These are phyloP conservation scores for Phyllosticta ampelicida DNA, from an alignment of 2,329 filamentous ascomycete genomes.

Conservation along the genomic window DNA sequence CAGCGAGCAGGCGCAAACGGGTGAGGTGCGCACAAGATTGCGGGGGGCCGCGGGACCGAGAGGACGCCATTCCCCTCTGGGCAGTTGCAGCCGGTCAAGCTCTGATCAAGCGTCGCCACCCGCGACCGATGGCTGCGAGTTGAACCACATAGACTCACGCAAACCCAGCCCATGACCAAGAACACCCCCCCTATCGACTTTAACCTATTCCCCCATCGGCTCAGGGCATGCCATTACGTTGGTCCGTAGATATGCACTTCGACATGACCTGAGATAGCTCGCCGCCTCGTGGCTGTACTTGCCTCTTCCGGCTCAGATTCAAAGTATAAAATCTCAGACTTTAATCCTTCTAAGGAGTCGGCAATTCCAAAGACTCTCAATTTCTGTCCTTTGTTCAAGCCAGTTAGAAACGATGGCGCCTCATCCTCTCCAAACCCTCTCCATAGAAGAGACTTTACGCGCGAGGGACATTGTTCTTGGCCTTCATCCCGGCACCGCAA, in stretches of 20 bases:
- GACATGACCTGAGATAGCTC: background rate
- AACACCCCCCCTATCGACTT: background rate
- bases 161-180: background rate
- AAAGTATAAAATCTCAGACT: background rate
- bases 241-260: background rate
- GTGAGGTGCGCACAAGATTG: background rate
- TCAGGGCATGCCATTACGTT: background rate
- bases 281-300: background rate
- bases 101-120: background rate
- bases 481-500: slow-evolving; percentile 24
- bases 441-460: slow-evolving; percentile 42
- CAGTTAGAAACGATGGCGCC: slow-evolving; percentile 23
- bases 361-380: background rate
- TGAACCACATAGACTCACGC: background rate
- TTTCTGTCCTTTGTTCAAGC: background rate
- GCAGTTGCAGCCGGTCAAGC: background rate
- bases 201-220: background rate
- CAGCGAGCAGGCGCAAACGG: background rate
- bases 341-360: background rate
- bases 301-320: background rate
- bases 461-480: slow-evolving; percentile 41
- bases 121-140: background rate
- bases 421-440: slow-evolving; percentile 47
- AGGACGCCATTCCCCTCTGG: background rate
- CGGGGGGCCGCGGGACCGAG: background rate